Conservation (phyloP, 805 yeast genomes). For the Candida tibetensis region DNA sequence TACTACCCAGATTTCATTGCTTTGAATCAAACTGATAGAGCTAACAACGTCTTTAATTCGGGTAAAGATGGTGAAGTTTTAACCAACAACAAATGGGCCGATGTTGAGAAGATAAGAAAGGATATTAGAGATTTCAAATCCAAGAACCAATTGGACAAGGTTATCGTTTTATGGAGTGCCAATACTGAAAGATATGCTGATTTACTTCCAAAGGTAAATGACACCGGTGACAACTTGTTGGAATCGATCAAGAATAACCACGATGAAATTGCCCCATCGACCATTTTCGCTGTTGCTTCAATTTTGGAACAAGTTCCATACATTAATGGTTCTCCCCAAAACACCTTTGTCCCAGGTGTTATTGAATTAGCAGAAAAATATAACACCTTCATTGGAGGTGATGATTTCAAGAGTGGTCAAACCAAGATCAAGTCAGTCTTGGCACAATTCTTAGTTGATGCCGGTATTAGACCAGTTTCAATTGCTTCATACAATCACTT, state of each 20-base stretch:
- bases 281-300: conserved; percentile 91
- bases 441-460: conserved; percentile 94
- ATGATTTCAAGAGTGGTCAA: conserved; percentile 96
- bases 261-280: conserved; percentile 84
- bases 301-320: conserved; percentile 86
- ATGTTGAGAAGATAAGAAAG: conserved; percentile 79
- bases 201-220: conserved; percentile 75
- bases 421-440: conserved; percentile 94
- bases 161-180: conserved; percentile 93
- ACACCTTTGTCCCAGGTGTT: conserved; percentile 95
- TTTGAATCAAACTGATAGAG: conserved; percentile 88
- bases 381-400: conserved; percentile 86
- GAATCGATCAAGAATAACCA: conserved; percentile 74
- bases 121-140: conserved; percentile 79
- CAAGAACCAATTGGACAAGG: conserved; percentile 73
- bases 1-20: conserved; percentile 98
- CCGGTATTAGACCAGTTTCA: conserved; percentile 92
- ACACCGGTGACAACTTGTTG: conserved; percentile 77
- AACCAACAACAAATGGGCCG: conserved; percentile 75
- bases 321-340: conserved; percentile 96
- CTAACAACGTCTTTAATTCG: conserved; percentile 77
- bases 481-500: conserved; percentile 95
- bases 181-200: conserved; percentile 93
- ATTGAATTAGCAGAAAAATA: conserved; percentile 82
- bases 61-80: conserved; percentile 47